Conservation (phyloP, 106 monocot genomes). For the Vanilla planifolia region DNA sequence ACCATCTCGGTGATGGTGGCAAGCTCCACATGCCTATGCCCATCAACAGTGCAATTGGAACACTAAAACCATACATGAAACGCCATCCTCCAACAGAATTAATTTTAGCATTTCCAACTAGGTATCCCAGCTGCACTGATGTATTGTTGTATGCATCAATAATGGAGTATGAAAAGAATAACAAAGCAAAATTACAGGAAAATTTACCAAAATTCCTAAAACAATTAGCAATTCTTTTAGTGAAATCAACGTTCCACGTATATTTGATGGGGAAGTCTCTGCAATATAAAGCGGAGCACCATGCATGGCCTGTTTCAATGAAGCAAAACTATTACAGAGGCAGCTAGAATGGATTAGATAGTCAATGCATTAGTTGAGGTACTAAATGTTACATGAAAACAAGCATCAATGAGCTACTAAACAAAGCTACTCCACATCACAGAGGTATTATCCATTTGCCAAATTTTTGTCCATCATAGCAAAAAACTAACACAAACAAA, state of each 20-base stretch:
- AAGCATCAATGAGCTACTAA: too few species aligned
- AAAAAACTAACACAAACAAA: too few species aligned
- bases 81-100: constrained; percentile 92
- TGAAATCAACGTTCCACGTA: constrained; percentile 97
- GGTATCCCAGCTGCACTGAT: constrained; percentile 73
- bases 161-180: constrained; percentile 3
- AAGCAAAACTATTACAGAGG: too few species aligned
- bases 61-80: constrained; percentile 89
- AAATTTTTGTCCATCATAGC: too few species aligned
- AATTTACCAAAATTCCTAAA: constrained; percentile 78
- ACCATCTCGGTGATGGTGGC: constrained; percentile 90
- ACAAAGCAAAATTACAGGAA: neutral
- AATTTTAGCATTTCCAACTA: constrained; percentile 80
- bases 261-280: constrained; percentile 89
- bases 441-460: too few species aligned
- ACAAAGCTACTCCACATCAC: too few species aligned
- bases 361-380: too few species aligned
- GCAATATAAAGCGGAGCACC: constrained; percentile 97
- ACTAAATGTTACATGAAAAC: too few species aligned
- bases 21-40: constrained; percentile 68
- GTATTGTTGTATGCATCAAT: constrained; percentile 6
- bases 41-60: constrained; percentile 75
- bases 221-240: constrained; percentile 96
- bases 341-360: too few species aligned
- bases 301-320: constrained; percentile 91